Base-by-base conservation (phyloP, 1,284 basidiomycete genomes). In the Mycena citricolor region DNA sequence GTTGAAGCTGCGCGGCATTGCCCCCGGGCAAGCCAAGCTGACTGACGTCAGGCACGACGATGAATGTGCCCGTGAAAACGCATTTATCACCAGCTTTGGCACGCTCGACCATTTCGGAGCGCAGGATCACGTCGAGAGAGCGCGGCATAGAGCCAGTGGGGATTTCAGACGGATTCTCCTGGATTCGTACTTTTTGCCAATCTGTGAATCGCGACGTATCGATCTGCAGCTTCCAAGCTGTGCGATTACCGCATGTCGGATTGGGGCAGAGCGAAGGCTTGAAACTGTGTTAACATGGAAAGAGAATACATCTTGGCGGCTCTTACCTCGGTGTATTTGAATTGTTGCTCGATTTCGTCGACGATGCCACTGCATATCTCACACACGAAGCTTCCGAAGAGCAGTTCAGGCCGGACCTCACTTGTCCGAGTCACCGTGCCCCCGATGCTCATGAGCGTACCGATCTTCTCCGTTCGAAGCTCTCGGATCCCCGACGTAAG, bases 41-140 rank as follows among this genome's bases (percentile, higher is more conserved):
- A 49, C 93, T 90, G 25, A 99, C 95, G 65, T 99, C 97, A 1
- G 97, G 97, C 0, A 99, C 93, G 39, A 99, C 97, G 56, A 99
- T 94, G 66, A 99, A 99, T 0, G 93, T 90, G 12, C 97, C 97
- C 3, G 93, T 97, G 63, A 99, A 99, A 31, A 94, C 86, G 65
- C 94, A 97, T 68, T 97, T 98, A 70, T 99, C 97, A 58, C 97
- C 97, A 1, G 97, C 95, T 65, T 99, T 99, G 22, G 95, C 97
- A 17, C 91, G 82, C 64, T 99, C 97, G 21, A 99, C 97, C 54
- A 97, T 80, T 61, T 99, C 97, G 8, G 86, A 86, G 25, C 97
- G 89, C 11, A 99, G 79, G 52, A 99, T 93, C 26, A 99, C 94
- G 62, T 99, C 97, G 40, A 99, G 73, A 17, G 84, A 87, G 28